Evolutionary conservation across 1,284 basidiomycete genomes (phyloP).

Genomic region (Leccinum pachyderme): DNA sequence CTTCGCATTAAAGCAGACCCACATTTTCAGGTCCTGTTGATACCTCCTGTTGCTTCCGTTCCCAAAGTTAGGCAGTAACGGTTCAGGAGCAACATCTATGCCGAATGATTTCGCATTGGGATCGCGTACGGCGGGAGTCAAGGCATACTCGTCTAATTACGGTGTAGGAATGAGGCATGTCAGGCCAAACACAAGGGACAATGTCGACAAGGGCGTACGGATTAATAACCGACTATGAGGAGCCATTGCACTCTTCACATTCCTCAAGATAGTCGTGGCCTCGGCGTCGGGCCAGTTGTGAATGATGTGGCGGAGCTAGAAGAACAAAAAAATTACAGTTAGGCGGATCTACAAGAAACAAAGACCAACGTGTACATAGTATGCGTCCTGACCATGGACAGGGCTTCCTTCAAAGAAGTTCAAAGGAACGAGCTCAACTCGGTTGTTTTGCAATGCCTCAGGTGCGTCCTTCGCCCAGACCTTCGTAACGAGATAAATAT

Average conservation of each 20-base stretch:
- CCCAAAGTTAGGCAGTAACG: background rate
- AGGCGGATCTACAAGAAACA: background rate
- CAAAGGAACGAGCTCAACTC: background rate
- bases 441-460: background rate
- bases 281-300: slow-evolving; percentile 28
- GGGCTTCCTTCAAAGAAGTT: slow-evolving; percentile 30
- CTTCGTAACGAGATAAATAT: background rate
- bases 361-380: slow-evolving; percentile 38
- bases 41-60: background rate
- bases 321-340: background rate
- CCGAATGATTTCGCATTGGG: background rate
- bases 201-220: slow-evolving; percentile 16
- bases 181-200: background rate
- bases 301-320: slow-evolving; percentile 28
- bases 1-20: background rate
- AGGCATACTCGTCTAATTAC: background rate
- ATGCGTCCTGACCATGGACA: slow-evolving; percentile 40
- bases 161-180: background rate
- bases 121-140: background rate
- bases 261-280: slow-evolving; percentile 21
- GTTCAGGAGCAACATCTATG: background rate
- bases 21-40: background rate
- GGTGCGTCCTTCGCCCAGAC: background rate
- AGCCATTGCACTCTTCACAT: slow-evolving; percentile 20
- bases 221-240: slow-evolving; percentile 27